Conservation (phyloP, 352 stramenopile genomes). For the Phytophthora multivora region DNA sequence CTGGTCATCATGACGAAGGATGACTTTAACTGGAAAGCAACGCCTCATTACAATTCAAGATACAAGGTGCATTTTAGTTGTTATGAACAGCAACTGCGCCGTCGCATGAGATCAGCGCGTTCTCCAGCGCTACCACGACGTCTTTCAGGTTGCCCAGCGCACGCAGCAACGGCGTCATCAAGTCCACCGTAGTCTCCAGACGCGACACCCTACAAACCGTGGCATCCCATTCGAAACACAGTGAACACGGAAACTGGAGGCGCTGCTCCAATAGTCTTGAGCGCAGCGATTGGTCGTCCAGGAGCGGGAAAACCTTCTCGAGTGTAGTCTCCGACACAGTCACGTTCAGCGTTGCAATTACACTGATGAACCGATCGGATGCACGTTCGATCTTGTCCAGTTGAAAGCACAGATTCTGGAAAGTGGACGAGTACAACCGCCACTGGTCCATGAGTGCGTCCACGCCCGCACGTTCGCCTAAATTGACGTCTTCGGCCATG, state of each 20-base stretch:
- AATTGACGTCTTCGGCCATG: conserved; percentile 23
- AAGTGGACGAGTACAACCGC: conserved; percentile 22
- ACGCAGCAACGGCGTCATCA: conserved; percentile 8
- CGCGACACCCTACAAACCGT: neutral
- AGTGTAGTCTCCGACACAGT: conserved; percentile 8
- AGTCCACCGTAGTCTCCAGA: conserved; percentile 15
- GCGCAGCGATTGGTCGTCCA: neutral
- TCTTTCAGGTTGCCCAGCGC: conserved; percentile 5
- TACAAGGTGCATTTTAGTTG: neutral
- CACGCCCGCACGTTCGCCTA: conserved; percentile 17
- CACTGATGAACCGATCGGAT: conserved; percentile 8
- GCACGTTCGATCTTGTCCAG: conserved; percentile 22
- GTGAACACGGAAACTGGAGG: conserved; percentile 3
- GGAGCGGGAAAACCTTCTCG: conserved; percentile 6
- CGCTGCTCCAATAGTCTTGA: conserved; percentile 6
- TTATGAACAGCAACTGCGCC: neutral
- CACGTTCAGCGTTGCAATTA: conserved; percentile 3
- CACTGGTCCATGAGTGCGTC: conserved; percentile 29
- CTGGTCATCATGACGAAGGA: neutral
- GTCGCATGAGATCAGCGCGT: conserved; percentile 12
- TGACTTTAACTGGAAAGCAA: neutral
- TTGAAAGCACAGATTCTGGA: conserved; percentile 32
- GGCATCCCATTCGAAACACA: conserved; percentile 16
- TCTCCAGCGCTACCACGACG: conserved; percentile 7
- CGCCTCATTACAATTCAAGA: neutral